Conservation (phyloP, 1,139 yeast species). For the Spathaspora sp. region DNA sequence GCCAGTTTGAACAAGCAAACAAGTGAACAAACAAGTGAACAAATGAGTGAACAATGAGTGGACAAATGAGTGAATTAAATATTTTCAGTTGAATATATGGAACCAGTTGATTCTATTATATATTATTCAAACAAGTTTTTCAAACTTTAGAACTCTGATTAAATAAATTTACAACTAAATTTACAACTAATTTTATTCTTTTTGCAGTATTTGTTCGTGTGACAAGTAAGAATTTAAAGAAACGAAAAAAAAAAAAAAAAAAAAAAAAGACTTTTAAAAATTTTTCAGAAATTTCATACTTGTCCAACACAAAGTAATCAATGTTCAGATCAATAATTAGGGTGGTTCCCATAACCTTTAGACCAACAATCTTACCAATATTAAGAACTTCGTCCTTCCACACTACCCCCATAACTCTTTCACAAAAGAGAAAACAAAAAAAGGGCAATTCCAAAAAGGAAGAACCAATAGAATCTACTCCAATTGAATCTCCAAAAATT, state of each 20-base stretch:
- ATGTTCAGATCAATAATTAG: conserved; percentile 8
- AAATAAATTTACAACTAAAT: neutral
- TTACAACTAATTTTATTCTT: neutral
- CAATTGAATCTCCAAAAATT: conserved; percentile 22
- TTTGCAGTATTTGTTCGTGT: neutral
- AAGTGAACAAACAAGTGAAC: neutral
- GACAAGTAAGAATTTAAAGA: neutral
- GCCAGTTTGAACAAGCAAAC: neutral
- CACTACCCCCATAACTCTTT: conserved; percentile 8
- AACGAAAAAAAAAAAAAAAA: neutral
- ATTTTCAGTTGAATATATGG: no score
- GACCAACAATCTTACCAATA: neutral
- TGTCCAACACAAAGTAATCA: neutral
- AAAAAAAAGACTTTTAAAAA: neutral
- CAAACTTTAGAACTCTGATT: no score
- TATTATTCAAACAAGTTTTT: no score
- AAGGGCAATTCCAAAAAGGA: conserved; percentile 18
- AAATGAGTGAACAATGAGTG: no score
- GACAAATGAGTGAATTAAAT: no score
- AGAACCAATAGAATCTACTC: conserved; percentile 15
- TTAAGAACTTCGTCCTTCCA: conserved; percentile 4
- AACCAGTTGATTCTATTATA: no score
- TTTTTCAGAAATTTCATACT: neutral
- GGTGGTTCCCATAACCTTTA: neutral
- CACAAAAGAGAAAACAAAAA: conserved; percentile 15